Evolutionary conservation across 2,329 filamentous ascomycete species (phyloP), one percentile per base, ranked within the genome.

Genomic region (Phoma sp.): DNA sequence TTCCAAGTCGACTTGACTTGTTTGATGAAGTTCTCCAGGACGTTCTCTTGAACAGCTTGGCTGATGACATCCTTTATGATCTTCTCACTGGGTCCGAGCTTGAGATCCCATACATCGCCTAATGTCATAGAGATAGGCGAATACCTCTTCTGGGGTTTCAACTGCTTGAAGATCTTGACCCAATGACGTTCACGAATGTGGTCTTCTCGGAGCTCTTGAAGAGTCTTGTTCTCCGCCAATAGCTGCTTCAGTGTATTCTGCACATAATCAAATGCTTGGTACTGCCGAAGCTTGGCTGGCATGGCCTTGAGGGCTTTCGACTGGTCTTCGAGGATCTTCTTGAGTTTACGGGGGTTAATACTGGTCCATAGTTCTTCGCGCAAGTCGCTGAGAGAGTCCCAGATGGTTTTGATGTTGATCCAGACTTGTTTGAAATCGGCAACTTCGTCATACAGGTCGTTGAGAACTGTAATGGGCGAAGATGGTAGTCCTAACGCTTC

Each of bases 391-490:
- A 99, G 80, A 70, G 90, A 96, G 72, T 91, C 90, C 95, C 95
- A 99, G 58, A 99, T 96, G 5, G 93, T 96, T 23, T 91, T 93
- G 44, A 99, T 80, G 43, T 90, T 93, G 29, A 93, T 90, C 95
- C 95, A 99, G 8, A 99, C 95, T 18, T 93, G 97, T 77, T 96
- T 96, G 79, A 99, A 99, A 75, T 99, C 95, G 58, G 96, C 91
- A 2, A 99, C 92, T 77, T 99, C 95, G 72, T 98, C 93, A 13
- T 98, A 82, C 7, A 97, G 89, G 24, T 89, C 85, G n/a, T 85
- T 82, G 22, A 99, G 85, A n/a, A 89, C 87, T 46, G 89, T 90
- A 64, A 96, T 91, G 0, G 88, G 81, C 49, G 86, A 89, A 2
- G 89, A 84, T 3, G 93, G 90, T 37, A 99, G 83, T 70, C 96